Conservation (phyloP, 2,329 filamentous ascomycete species). For the Curvularia lunata region DNA sequence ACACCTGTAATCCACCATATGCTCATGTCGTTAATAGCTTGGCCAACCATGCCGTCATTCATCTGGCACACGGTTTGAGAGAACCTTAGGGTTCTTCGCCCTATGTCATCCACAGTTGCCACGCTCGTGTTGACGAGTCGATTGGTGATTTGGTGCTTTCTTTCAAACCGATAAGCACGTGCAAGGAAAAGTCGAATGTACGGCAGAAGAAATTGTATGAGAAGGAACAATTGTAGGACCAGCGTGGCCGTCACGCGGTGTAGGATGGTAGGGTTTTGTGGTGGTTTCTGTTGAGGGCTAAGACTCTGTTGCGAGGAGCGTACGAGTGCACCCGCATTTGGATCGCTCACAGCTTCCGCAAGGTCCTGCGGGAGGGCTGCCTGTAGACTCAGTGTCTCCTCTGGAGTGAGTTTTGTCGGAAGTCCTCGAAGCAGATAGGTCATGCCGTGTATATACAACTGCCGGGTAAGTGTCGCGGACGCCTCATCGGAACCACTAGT, state of each 20-base stretch:
- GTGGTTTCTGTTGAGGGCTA: conserved; percentile 10
- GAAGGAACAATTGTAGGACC: conserved; percentile 65
- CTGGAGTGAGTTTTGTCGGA: conserved; percentile 62
- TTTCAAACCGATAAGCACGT: conserved; percentile 67
- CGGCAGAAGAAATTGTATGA: conserved; percentile 66
- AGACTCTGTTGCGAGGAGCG: conserved; percentile 17
- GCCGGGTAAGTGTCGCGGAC: conserved; percentile 60
- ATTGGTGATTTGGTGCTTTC: conserved; percentile 69
- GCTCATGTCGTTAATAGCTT: conserved; percentile 61
- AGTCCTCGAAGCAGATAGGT: conserved; percentile 69
- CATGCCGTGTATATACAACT: conserved; percentile 68
- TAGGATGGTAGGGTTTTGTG: conserved; percentile 57
- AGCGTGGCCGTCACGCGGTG: conserved; percentile 64
- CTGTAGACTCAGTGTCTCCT: conserved; percentile 61
- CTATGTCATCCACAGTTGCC: conserved; percentile 60
- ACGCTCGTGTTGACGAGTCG: conserved; percentile 61
- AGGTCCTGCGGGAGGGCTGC: conserved; percentile 56
- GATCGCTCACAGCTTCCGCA: conserved; percentile 17
- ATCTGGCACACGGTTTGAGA: conserved; percentile 64
- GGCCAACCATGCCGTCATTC: conserved; percentile 69
- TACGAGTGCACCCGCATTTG: conserved; percentile 25
- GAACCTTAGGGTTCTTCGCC: conserved; percentile 59
- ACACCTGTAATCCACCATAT: conserved; percentile 69
- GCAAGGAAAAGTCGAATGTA: conserved; percentile 64
- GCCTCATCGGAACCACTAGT: conserved; percentile 38